These are phyloP conservation scores for Saccharomyces uvarum DNA, from an alignment of 1,139 yeast genomes.

Conservation along the genomic window DNA sequence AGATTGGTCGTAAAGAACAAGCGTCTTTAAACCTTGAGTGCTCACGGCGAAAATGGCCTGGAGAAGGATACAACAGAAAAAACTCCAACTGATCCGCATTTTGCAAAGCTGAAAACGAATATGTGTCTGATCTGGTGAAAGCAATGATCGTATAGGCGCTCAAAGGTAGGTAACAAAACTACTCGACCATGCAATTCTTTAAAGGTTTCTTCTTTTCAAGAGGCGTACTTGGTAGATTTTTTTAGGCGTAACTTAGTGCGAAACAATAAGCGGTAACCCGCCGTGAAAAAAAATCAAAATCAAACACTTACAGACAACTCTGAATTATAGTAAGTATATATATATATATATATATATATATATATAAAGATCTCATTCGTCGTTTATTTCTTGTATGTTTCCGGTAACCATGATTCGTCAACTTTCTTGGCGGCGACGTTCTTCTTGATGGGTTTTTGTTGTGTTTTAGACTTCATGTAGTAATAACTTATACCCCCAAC, in stretches of 20 bases:
- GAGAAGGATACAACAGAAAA: background rate
- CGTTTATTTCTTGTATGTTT: slow-evolving; percentile 35
- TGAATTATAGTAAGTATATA: background rate
- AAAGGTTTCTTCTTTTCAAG: background rate
- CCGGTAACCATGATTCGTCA: slow-evolving; percentile 57
- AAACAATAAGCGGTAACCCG: background rate
- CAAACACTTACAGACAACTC: background rate
- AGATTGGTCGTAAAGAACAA: slow-evolving; percentile 35
- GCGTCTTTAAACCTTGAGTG: slow-evolving; percentile 26
- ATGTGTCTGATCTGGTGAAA: background rate
- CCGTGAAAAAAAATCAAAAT: background rate
- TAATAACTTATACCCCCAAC: slow-evolving; percentile 46
- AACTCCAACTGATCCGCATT: background rate
- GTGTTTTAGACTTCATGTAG: slow-evolving; percentile 37
- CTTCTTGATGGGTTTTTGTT: slow-evolving; percentile 20
- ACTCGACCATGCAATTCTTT: background rate
- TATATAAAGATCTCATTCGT: background rate
- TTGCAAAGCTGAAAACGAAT: background rate
- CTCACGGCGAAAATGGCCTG: slow-evolving; percentile 2
- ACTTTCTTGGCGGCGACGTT: slow-evolving; percentile 29
- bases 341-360: background rate
- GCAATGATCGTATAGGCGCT: background rate
- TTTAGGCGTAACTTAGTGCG: background rate
- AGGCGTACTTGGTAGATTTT: background rate
- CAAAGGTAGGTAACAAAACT: background rate